Base-by-base conservation (phyloP, 768 basidiomycete species). In the Macrocybe gigantea region DNA sequence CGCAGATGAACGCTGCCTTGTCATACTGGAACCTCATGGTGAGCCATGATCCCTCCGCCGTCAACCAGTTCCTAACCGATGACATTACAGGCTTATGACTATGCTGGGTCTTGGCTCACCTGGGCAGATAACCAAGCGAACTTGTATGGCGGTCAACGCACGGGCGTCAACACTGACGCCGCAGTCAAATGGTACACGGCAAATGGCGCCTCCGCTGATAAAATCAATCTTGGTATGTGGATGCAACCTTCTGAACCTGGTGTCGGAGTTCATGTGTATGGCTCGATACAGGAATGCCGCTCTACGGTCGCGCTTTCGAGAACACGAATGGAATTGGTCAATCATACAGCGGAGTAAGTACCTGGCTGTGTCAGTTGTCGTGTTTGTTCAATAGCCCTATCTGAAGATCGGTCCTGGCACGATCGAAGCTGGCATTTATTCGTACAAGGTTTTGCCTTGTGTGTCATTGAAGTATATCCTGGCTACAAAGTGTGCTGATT, bases 1-100 rank as follows among this genome's bases (percentile, higher is more conserved):
- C 74, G 6, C 76, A 82, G 53, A 82, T 92, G 80, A 75, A 88
- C 57, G 56, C 58, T 12, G 82, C 79, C 6, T 60, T 93, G 44
- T 75, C 70, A 40, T 87, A 80, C 67, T 91, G 88, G 88, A 89
- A 92, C 58, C 61, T 92, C 45, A 91, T 92, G 89, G 85, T 80
- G 39, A 15, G 59, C 29, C 1, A 5, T n/a, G 29, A 4, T 44
- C 15, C 39, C 6, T 34, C 30, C 7, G 9, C 33, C 11, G 10
- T 50, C 41, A 12, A 15, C 33, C 13, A 36, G 15, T 32, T 9
- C 35, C 14, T 46, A 50, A 33, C 33, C 6, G 10, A 9, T 3
- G 22, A 49, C 36, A 38, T 12, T 37, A 12, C 52, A 84, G 83
- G 80, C 80, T 11, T 85, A 85, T 52, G 84, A 88, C 60, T 89